A percentile compares a stretch with the other conserved stretches of the same genome.
These are phyloP conservation scores for Carex kokanica DNA, from an alignment of 176 grass and related monocot genomes.

Conservation along the genomic window DNA sequence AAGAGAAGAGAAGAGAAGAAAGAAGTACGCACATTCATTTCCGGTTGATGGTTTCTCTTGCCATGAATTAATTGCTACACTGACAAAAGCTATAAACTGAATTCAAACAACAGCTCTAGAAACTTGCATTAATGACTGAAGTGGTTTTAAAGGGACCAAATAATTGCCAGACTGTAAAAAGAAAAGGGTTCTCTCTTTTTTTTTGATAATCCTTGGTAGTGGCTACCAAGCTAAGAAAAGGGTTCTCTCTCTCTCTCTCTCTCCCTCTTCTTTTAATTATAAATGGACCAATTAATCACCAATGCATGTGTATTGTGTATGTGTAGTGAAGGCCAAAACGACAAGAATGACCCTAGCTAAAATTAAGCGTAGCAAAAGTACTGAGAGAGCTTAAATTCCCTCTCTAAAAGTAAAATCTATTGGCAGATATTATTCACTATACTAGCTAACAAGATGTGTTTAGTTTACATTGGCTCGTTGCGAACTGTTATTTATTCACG, in stretches of 20 bases:
- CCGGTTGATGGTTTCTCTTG: not conserved
- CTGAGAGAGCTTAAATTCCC: too few species aligned
- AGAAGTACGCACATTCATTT: not conserved
- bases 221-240: too few species aligned
- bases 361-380: not conserved
- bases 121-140: slow-evolving; percentile 5
- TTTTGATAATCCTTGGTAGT: too few species aligned
- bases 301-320: not conserved
- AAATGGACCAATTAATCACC: not conserved
- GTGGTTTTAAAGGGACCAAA: not conserved
- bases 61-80: not conserved
- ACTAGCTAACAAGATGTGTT: too few species aligned
- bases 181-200: not conserved
- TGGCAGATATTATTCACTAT: too few species aligned
- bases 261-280: not conserved
- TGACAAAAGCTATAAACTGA: slow-evolving; percentile 13
- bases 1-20: not conserved
- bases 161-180: slow-evolving; percentile 19
- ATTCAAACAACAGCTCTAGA: slow-evolving; percentile 17
- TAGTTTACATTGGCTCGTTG: too few species aligned
- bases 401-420: too few species aligned
- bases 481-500: too few species aligned
- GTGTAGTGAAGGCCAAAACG: not conserved
- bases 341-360: not conserved
- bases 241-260: not conserved